These are phyloP conservation scores for Hortaea sp. DNA, from an alignment of 2,329 filamentous ascomycete species.

Conservation along the genomic window DNA sequence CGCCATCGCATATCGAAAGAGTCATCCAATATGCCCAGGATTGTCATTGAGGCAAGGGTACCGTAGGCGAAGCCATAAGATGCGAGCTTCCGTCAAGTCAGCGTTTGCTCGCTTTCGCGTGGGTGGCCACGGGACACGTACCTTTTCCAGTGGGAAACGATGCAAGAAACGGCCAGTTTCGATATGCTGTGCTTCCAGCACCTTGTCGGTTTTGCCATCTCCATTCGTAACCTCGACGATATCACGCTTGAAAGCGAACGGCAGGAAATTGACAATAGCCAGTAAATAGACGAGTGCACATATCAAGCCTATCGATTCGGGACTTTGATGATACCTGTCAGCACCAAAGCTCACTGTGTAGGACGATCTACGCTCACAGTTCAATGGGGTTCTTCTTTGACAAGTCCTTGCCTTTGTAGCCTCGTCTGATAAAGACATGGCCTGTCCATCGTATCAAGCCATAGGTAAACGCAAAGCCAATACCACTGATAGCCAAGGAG, in stretches of 20 bases:
- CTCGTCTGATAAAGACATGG: conserved; percentile 75
- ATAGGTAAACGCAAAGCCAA: conserved; percentile 74
- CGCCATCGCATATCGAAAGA: conserved; percentile 97
- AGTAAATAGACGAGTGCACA: conserved; percentile 89
- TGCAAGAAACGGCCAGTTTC: conserved; percentile 80
- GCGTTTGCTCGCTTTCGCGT: neutral
- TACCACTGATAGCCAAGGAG: conserved; percentile 72
- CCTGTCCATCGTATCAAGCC: conserved; percentile 90
- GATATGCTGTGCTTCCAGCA: conserved; percentile 61
- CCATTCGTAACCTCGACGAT: conserved; percentile 92
- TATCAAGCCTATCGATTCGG: conserved; percentile 92
- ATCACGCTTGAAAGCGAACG: conserved; percentile 96
- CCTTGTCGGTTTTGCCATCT: conserved; percentile 81
- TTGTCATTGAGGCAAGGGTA: conserved; percentile 79
- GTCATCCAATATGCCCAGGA: conserved; percentile 90
- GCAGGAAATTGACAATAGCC: conserved; percentile 81
- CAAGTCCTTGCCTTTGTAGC: conserved; percentile 82
- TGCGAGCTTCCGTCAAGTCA: conserved; percentile 54
- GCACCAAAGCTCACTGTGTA: neutral
- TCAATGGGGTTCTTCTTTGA: conserved; percentile 65
- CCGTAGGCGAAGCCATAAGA: conserved; percentile 92
- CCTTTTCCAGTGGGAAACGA: conserved; percentile 89
- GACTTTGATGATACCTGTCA: conserved; percentile 38
- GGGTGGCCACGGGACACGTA: conserved; percentile 25
- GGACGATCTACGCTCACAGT: conserved; percentile 45